Evolutionary conservation across 2,329 filamentous ascomycete genomes (phyloP), one percentile per base, ranked within the genome.

Genomic region (Xylogone sp.): DNA sequence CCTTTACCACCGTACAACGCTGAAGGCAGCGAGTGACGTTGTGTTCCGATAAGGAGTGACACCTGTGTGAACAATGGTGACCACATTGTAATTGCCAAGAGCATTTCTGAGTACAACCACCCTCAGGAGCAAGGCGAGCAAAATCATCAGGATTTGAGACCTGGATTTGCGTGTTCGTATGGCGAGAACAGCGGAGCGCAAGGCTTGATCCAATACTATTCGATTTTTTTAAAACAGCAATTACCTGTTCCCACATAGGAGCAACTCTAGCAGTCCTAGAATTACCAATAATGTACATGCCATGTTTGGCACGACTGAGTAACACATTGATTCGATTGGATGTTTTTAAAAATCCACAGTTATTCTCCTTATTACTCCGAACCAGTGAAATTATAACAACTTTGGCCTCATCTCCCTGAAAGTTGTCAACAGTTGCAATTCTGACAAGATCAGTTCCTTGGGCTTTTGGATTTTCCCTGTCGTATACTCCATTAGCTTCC

Each of bases 361-460:
- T 81, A 0, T 81, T 79, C 0, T 62, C 61, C 0, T 58, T 49
- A 56, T 90, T 90, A 64, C 84, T 85, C 2, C 87, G 71, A 0
- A 83, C 87, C 7, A 89, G 65, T 0, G 81, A 84, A 0, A 71
- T 78, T 12, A 90, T 78, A 0, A 89, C 81, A 13, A 90, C 84
- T 1, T 89, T 79, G 39, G 79, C 81, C 55, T 90, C 86, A 57
- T 90, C 86, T 2, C 87, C 86, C 61, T 90, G 86, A 51, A 86
- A 90, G 53, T 90, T 90, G 53, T 90, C 86, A 83, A 51, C 20
- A 50, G 42, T 43, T 27, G 48, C 50, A 16, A 43, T 54, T 42
- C 20, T 45, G 29, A 48, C 60, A 0, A 84, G 68, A 0, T 68
- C 73, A 4, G 68, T 71, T 60, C 75, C 78, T 20, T 58, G 53